Evolutionary conservation across 495 filamentous ascomycete species (phyloP).

Genomic region (Thermochaetoides thermophila): DNA sequence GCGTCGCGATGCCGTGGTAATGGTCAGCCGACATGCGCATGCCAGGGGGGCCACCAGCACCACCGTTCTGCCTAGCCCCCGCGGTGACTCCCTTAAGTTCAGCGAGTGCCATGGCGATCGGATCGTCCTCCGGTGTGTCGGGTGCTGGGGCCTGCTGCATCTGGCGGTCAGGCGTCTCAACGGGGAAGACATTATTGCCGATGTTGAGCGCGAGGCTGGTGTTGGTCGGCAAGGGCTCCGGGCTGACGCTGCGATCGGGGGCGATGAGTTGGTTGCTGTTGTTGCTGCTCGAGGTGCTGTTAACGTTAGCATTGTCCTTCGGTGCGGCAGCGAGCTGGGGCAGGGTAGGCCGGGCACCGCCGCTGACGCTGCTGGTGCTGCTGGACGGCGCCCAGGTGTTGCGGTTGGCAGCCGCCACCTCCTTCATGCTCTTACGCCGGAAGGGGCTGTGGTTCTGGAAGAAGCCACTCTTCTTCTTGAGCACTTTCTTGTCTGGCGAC

Average conservation of each 20-base stretch:
- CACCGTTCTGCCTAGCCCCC: constrained; percentile 24
- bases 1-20: constrained; percentile 81
- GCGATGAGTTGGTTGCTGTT: constrained; percentile 19
- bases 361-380: constrained; percentile 7
- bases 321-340: constrained; percentile 12
- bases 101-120: constrained; percentile 82
- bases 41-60: neutral
- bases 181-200: constrained; percentile 91
- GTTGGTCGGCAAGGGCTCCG: constrained; percentile 84
- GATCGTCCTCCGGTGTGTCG: constrained; percentile 44
- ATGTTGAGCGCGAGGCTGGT: constrained; percentile 93
- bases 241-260: constrained; percentile 36
- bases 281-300: constrained; percentile 7
- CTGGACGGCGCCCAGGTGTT: constrained; percentile 41
- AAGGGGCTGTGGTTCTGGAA: constrained; percentile 92
- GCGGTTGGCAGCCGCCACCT: constrained; percentile 28
- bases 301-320: constrained; percentile 2
- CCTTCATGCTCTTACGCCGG: constrained; percentile 77
- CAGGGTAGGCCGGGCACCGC: constrained; percentile 16
- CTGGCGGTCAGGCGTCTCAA: constrained; percentile 60
- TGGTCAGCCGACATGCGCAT: constrained; percentile 89
- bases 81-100: constrained; percentile 68
- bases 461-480: constrained; percentile 79
- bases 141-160: constrained; percentile 18
- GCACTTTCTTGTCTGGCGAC: constrained; percentile 47